These are phyloP conservation scores for Luffa acutangula DNA, from an alignment of 306 rosid genomes.

Conservation along the genomic window DNA sequence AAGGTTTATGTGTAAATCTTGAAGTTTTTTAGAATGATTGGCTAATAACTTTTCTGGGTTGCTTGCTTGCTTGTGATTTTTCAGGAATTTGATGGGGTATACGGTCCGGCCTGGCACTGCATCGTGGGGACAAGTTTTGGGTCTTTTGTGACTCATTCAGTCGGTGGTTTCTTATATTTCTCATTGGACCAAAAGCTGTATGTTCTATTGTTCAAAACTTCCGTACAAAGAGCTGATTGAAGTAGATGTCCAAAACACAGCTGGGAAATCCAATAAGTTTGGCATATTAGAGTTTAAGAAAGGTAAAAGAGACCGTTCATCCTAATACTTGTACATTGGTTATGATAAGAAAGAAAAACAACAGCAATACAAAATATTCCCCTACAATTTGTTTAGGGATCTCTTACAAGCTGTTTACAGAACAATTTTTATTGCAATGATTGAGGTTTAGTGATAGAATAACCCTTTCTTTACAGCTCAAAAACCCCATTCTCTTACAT, in stretches of 20 bases:
- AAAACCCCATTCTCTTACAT: background rate
- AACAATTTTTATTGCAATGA: background rate
- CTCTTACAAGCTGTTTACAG: slow-evolving; percentile 1
- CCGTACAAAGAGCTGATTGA: slow-evolving; percentile 28
- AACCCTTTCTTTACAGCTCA: background rate
- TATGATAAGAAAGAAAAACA: background rate
- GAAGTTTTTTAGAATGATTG: background rate
- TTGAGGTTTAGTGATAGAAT: slow-evolving; percentile 9
- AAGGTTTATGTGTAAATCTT: background rate
- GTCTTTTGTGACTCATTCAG: slow-evolving; percentile 91
- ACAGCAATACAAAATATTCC: background rate
- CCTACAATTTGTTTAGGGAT: background rate
- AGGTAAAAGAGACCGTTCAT: slow-evolving; percentile 2
- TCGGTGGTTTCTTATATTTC: slow-evolving; percentile 85
- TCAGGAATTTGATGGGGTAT: slow-evolving; percentile 95
- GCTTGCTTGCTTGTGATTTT: slow-evolving; percentile 17
- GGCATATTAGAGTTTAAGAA: background rate
- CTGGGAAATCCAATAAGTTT: slow-evolving; percentile 10
- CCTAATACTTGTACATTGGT: slow-evolving; percentile 5
- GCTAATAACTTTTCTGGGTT: slow-evolving; percentile 3
- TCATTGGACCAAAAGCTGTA: slow-evolving; percentile 85
- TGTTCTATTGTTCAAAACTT: slow-evolving; percentile 80
- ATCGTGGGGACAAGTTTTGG: slow-evolving; percentile 96
- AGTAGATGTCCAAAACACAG: background rate
- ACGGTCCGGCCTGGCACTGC: slow-evolving; percentile 99